These are phyloP conservation scores for Yarrowia divulgata DNA, from an alignment of 805 yeast species.

Conservation along the genomic window DNA sequence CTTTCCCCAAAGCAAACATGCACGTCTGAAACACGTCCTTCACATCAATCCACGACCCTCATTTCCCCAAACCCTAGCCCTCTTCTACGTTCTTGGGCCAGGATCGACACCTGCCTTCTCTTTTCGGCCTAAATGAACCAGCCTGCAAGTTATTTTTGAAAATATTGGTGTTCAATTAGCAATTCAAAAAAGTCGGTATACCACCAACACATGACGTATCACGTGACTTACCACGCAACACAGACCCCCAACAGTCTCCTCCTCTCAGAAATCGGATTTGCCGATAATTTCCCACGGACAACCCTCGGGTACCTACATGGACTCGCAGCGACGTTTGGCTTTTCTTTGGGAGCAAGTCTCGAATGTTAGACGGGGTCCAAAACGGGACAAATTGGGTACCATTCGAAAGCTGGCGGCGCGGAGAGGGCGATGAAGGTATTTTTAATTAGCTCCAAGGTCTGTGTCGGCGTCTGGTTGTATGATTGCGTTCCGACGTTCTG, in stretches of 20 bases:
- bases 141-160: conserved; percentile 6
- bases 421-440: neutral
- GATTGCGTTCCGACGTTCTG: neutral
- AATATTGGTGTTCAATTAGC: too few species aligned
- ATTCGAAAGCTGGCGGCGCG: neutral
- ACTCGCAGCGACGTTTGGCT: neutral
- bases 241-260: too few species aligned
- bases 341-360: conserved; percentile 13
- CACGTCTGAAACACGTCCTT: conserved; percentile 9
- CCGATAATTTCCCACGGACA: neutral
- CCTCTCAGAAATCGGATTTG: too few species aligned
- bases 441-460: neutral
- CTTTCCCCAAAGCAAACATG: too few species aligned
- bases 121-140: conserved; percentile 21
- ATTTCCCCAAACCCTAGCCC: conserved; percentile 9
- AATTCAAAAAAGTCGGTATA: too few species aligned
- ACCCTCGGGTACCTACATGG: conserved; percentile 24
- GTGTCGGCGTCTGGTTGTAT: neutral
- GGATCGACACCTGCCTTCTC: neutral
- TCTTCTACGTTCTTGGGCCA: too few species aligned
- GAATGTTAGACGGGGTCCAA: neutral
- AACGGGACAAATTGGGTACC: neutral
- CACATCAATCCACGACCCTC: too few species aligned
- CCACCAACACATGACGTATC: neutral
- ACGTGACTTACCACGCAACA: neutral